Conservation (phyloP, 805 yeast species). For the Saturnispora hagleri region DNA sequence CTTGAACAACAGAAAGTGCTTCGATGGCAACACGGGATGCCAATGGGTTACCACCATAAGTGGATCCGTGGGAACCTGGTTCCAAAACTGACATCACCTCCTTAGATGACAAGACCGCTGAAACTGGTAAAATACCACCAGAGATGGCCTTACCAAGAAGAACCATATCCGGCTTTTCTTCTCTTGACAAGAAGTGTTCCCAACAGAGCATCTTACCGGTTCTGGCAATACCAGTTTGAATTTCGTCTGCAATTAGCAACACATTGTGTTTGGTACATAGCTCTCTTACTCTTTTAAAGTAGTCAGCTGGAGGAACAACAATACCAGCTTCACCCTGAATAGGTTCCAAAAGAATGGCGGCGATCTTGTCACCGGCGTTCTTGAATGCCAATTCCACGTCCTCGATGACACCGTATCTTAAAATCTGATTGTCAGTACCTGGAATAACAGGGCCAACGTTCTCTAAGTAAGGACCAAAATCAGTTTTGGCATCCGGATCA, state of each 20-base stretch:
- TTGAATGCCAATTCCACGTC: conserved; percentile 78
- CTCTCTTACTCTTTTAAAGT: conserved; percentile 60
- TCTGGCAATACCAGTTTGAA: conserved; percentile 96
- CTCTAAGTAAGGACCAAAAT: conserved; percentile 82
- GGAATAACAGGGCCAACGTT: conserved; percentile 83
- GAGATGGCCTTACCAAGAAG: conserved; percentile 90
- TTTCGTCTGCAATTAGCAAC: conserved; percentile 88
- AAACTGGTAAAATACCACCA: conserved; percentile 90
- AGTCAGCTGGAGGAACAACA: conserved; percentile 82
- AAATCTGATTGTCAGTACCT: conserved; percentile 46
- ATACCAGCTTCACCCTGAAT: conserved; percentile 99
- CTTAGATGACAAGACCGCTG: conserved; percentile 82
- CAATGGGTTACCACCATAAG: conserved; percentile 96
- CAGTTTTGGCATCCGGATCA: conserved; percentile 71
- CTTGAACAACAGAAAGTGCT: conserved; percentile 81
- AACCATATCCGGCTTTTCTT: conserved; percentile 81
- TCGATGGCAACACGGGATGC: conserved; percentile 91
- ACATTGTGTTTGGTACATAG: conserved; percentile 80
- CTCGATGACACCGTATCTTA: conserved; percentile 78
- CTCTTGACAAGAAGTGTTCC: conserved; percentile 57
- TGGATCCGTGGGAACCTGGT: conserved; percentile 96
- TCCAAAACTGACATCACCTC: conserved; percentile 84
- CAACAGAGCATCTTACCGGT: conserved; percentile 90
- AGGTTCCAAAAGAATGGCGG: conserved; percentile 89
- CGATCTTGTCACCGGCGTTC: conserved; percentile 79